phyloP scores from a whole-genome alignment of 352 stramenopile genomes.

The Blastocystis sp. region DNA sequence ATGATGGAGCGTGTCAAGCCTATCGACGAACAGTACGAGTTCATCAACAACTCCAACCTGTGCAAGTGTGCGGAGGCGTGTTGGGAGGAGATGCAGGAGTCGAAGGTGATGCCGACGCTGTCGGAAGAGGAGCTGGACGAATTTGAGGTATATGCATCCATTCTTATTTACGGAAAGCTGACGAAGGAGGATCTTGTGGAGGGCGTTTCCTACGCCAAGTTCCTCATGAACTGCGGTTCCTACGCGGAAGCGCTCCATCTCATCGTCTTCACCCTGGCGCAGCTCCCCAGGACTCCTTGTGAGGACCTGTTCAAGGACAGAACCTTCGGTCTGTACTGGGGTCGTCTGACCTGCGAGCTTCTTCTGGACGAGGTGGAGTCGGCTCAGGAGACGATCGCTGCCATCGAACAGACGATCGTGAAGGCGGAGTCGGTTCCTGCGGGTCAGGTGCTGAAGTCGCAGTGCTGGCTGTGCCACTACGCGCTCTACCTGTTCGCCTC shows the following conservation, averaged over 20 bases:
- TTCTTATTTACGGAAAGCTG: not conserved
- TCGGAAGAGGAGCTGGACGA: not conserved
- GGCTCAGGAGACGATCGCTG: not conserved
- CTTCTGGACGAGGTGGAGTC: not conserved
- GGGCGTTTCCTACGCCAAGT: not conserved
- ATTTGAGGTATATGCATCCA: not conserved
- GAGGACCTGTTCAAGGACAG: not conserved
- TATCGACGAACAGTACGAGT: not conserved
- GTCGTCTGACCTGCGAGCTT: not conserved
- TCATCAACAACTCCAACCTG: not conserved
- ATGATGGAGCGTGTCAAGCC: not conserved
- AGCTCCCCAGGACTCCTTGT: not conserved
- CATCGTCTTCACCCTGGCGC: not conserved
- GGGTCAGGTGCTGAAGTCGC: not conserved
- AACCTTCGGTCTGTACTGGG: not conserved
- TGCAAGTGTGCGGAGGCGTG: not conserved
- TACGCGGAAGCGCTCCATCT: not conserved
- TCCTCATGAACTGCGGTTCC: slow-evolving; percentile 1
- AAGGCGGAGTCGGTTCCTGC: not conserved
- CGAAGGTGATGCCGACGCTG: not conserved
- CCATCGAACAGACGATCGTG: not conserved
- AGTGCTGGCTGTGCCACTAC: not conserved
- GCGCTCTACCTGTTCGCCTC: not conserved
- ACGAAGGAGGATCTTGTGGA: not conserved
- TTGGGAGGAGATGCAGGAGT: not conserved